Conservation (phyloP, 2,329 filamentous ascomycete genomes). For the Calonectria pauciramosa region DNA sequence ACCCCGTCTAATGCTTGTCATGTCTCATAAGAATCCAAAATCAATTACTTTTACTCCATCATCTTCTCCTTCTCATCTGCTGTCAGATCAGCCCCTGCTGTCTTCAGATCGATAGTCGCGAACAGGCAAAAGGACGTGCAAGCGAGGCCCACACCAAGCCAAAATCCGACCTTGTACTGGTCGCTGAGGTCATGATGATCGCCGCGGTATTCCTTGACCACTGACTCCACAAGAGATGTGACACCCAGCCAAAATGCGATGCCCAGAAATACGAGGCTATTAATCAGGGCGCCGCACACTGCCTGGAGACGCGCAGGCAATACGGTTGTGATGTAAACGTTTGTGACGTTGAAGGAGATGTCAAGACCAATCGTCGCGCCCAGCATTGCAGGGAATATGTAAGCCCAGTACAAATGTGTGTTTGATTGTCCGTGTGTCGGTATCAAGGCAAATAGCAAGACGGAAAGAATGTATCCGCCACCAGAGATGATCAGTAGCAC, state of each 20-base stretch:
- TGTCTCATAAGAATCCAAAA: background rate
- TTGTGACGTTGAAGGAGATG: conserved; percentile 73
- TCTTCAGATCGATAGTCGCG: background rate
- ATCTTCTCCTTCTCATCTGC: conserved; percentile 1
- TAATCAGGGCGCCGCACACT: conserved; percentile 11
- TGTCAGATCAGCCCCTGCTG: background rate
- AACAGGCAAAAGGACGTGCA: background rate
- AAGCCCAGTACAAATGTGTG: conserved; percentile 70
- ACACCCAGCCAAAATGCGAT: conserved; percentile 13
- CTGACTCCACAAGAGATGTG: background rate
- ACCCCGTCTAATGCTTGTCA: background rate
- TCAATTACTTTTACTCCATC: background rate
- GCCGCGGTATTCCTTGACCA: background rate
- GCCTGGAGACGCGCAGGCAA: conserved; percentile 5
- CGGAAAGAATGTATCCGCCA: background rate
- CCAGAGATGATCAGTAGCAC: conserved; percentile 11
- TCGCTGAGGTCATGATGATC: background rate
- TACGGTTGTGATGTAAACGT: conserved; percentile 54
- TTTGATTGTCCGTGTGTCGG: background rate
- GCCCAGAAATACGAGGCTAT: conserved; percentile 13
- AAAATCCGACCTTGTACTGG: background rate
- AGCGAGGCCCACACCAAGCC: background rate
- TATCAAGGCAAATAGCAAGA: conserved; percentile 11
- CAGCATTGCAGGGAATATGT: conserved; percentile 70
- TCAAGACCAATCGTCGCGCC: conserved; percentile 74